Evolutionary conservation across 2,329 filamentous ascomycete genomes (phyloP), one percentile per base, ranked within the genome.

Genomic region (Chaetomium globosum): DNA sequence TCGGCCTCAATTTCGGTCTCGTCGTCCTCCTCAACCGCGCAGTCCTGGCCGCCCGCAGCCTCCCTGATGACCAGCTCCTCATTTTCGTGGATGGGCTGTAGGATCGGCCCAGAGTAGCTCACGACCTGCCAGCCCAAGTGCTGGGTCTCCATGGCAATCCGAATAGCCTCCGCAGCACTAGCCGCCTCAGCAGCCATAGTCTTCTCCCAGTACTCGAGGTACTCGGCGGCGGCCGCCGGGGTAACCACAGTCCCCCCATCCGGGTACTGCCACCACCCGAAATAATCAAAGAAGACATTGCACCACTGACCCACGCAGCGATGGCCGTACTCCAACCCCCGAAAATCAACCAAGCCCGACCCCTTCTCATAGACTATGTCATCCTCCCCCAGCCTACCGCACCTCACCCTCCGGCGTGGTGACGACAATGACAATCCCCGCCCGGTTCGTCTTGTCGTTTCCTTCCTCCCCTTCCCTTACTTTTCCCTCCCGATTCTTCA

Each of bases 341-440:
- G 26, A 10, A 52, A 56, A 1, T 57, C 56, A 26, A 48, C 28
- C 6, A 30, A 26, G 39, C 57, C 53, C 2, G 53, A 60, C 4
- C 49, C 57, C 6, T 56, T 48, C 4, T 8, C 12, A n/a, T 48
- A 60, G 43, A 12, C 23, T 0, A 26, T 6, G 3, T 26, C 3
- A 12, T 23, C 5, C 21, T 66, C 65, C 9, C 62, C 62, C 9
- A 65, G 23, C 62, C 62, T n/a, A 63, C 1, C 9, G 26, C 36
- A 60, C 33, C 23, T 56, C 23, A 4, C 65, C 65, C 39, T 63
- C 59, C 2, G 36, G n/a, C 4, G 53, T 61, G 1, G 53, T 61
- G 5, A 66, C 8, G 9, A 10, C 12, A 12, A 36, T 12, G 9
- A 12, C 33, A 36, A 36, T 12, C 33, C 33, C 33, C 9, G 33